Evolutionary conservation across 169 alveolate species (phyloP), one percentile per base, ranked within the genome.

Genomic region (Eimeria zaria): DNA sequence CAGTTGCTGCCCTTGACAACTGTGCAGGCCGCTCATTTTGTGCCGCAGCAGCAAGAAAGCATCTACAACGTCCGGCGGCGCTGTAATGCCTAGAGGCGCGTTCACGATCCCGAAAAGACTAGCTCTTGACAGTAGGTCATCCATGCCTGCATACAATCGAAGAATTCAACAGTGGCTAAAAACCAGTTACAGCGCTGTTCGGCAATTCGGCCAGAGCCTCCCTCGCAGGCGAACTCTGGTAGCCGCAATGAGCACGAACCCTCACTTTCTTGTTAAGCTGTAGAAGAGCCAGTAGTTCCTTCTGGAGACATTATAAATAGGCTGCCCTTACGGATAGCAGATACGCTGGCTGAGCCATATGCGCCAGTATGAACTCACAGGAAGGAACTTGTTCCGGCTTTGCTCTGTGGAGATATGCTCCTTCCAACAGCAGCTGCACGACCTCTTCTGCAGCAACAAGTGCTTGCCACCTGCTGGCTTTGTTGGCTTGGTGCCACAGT

Each of bases 391-490:
- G 83, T 87, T 87, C 67, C 48, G 44, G 81, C 36, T 60, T 87
- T n/a, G 64, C 14, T 60, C 60, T 27, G 24, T 76, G 62, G 36
- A 36, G 53, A 24, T 14, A 11, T 58, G 51, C 27, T 41, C 44
- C 93, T 46, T 87, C 58, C 80, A 87, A 16, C 44, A 87, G 93
- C 81, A 60, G 64, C 62, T 39, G 93, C 93, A 87, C 22, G 16
- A 87, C 73, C 1, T 87, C 58, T 24, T 87, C 81, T 41, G 93
- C 93, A 41, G 93, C 93, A 48, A 8, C 83, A 41, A 87, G 4
- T 16, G 93, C 58, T n/a, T 87, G 78, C 60, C 78, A 36, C 53
- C 81, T 60, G 60, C 39, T 39, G 80, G 93, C 44, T 62, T 16
- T 39, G 55, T 41, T 58, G 51, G 22, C 14, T 33, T 87, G 93